Percentiles rank a stretch among this genome's conserved stretches.
Conservation (phyloP, 2,329 filamentous ascomycete genomes). For the Teratosphaeria gauchensis region DNA sequence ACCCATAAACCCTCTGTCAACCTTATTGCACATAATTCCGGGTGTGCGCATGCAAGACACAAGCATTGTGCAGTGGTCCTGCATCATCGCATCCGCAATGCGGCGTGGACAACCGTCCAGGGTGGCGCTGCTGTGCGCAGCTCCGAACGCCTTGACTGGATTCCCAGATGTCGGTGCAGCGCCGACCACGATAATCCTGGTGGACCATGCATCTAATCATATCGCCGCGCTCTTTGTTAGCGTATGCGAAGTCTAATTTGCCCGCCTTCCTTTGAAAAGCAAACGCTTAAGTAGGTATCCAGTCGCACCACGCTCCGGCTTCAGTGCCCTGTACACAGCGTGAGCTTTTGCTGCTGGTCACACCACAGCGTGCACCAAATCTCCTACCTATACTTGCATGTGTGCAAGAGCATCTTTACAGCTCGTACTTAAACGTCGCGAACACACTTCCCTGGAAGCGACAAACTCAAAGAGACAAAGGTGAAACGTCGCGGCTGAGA, state of each 20-base stretch:
- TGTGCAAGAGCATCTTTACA: neutral
- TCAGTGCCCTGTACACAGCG: neutral
- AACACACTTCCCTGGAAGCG: neutral
- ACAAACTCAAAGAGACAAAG: neutral
- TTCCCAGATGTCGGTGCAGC: neutral
- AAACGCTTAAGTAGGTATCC: neutral
- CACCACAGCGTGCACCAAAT: neutral
- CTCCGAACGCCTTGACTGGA: neutral
- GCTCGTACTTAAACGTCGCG: neutral
- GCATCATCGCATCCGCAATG: neutral
- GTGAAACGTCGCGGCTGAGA: slow-evolving; percentile 1
- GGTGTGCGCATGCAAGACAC: neutral
- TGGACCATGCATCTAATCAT: slow-evolving; percentile 2
- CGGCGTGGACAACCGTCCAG: neutral
- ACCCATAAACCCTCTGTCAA: neutral
- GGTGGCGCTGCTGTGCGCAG: neutral
- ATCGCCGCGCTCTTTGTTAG: neutral
- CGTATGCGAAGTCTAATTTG: slow-evolving; percentile 2
- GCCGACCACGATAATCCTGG: neutral
- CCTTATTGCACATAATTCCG: neutral
- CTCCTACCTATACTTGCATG: neutral
- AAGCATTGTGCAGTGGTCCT: neutral
- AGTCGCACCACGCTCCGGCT: neutral
- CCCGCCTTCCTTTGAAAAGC: neutral
- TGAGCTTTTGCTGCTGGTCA: neutral